phyloP scores from a whole-genome alignment of 306 rosid genomes.

The Vigna trinervia region DNA sequence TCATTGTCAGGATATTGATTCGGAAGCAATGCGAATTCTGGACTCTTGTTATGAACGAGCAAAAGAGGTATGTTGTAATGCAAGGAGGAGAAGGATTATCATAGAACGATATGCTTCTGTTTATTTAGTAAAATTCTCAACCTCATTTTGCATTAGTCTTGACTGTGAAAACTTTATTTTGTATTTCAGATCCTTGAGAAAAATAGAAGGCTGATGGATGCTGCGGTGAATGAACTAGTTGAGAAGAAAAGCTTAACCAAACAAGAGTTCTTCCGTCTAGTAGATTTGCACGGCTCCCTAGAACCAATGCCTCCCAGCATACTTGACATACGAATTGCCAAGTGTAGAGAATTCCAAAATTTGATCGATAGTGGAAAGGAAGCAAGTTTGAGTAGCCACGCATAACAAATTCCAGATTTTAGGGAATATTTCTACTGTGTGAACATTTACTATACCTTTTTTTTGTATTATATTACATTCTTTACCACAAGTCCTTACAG shows the following conservation, averaged over 20 bases:
- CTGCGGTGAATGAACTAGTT: constrained; percentile 75
- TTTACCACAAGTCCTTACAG: background rate
- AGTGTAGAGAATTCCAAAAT: constrained; percentile 61
- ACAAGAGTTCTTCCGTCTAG: constrained; percentile 70
- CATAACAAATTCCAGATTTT: constrained; percentile 40
- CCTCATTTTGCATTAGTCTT: constrained; percentile 13
- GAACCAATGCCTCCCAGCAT: constrained; percentile 68
- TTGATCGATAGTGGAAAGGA: constrained; percentile 48
- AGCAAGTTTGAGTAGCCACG: constrained; percentile 46
- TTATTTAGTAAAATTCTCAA: background rate
- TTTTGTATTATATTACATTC: constrained; percentile 30
- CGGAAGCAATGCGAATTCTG: constrained; percentile 75
- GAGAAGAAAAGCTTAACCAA: constrained; percentile 86
- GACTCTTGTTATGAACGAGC: constrained; percentile 80
- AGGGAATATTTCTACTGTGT: constrained; percentile 25
- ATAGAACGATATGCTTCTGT: background rate
- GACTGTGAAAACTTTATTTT: constrained; percentile 31
- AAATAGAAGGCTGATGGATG: constrained; percentile 78
- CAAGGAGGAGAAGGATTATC: background rate
- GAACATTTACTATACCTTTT: constrained; percentile 22
- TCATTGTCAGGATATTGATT: constrained; percentile 76
- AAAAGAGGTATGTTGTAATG: constrained; percentile 67
- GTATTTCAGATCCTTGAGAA: constrained; percentile 70
- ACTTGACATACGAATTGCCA: constrained; percentile 74
- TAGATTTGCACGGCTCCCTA: constrained; percentile 73